Base-by-base conservation (phyloP, 495 filamentous ascomycete genomes). In the Pyronema omphalodes region DNA sequence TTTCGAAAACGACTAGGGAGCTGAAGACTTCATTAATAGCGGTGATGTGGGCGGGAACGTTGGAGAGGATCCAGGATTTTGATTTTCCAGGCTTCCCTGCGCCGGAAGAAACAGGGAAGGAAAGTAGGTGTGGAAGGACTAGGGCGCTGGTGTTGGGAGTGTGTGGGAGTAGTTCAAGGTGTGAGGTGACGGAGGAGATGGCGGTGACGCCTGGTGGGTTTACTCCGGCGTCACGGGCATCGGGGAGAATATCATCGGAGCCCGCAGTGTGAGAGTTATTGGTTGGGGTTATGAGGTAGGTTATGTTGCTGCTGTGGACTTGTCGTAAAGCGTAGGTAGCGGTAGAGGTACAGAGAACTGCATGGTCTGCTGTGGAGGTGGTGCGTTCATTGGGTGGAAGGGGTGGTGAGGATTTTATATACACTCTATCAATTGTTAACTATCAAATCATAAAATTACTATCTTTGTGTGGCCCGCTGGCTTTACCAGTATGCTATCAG, bases 231-330 rank as follows among this genome's bases (percentile, higher is more conserved):
- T 59, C 46, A 6, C 36, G 17, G 5, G 5, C 1, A 29, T 29
- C 23, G 23, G 23, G 1, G 23, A 29, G 23, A 5, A 5, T 29
- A 5, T 54, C 58, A 34, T 48, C 37, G 15, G 3, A 11, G 18
- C 41, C 6, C 18, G 35, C 5, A 4, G 52, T 2, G 36, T 11
- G 63, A 3, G 58, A 53, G 9, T 61, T 66, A 3, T 58, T 59
- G 44, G 71, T 72, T n/a, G 81, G 77, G 29, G 69, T 68, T 37
- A 78, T 65, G 23, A 85, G 63, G 65, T 79, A 78, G 41, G 84
- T 65, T 12, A 78, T 79, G 58, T 86, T 86, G 7, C 81, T 84
- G 11, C 81, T 83, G 57, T 82, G 77, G 49, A 86, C 81, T 65
- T 85, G 81, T 43, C 81, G 80, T 40, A 85, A 66, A 46, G 74